Evolutionary conservation across 73 alveolate genomes (phyloP).

Genomic region (Diophrys sp.): DNA sequence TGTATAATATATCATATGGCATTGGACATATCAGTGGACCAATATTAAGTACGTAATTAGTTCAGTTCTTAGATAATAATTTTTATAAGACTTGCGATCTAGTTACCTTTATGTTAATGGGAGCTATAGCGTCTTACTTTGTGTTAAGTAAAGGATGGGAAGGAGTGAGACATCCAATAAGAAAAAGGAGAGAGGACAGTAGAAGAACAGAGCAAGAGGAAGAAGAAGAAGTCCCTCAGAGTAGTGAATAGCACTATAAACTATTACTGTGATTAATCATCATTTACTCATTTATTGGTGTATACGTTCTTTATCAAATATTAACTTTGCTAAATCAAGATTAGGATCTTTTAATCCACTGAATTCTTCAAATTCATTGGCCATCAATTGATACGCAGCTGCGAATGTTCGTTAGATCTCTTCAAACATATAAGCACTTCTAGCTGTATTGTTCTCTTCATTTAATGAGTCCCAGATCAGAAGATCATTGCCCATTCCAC

Average conservation of each 20-base stretch:
- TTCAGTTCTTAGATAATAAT: not conserved
- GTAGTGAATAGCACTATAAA: no score
- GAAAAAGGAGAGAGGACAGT: no score
- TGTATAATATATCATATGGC: conserved; percentile 1
- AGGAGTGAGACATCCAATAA: not conserved
- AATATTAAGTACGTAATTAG: conserved; percentile 8
- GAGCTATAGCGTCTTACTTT: not conserved
- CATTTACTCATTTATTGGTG: not conserved
- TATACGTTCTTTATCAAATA: not conserved
- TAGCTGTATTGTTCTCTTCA: conserved; percentile 24
- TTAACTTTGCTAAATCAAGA: not conserved
- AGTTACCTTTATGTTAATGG: not conserved
- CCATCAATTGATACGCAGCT: not conserved
- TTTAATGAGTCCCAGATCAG: conserved; percentile 31
- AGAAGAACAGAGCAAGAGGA: no score
- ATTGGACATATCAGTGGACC: conserved; percentile 6
- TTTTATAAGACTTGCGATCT: conserved; percentile 7
- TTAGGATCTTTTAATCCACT: not conserved
- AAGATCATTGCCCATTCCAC: not conserved
- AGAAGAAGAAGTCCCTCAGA: no score
- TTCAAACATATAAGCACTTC: conserved; percentile 32
- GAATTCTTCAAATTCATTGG: not conserved
- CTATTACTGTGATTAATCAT: no score
- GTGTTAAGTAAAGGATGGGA: not conserved
- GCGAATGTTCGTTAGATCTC: conserved; percentile 7